Evolutionary conservation across 345 rosid species (phyloP).

Genomic region (Ceriops tagal): DNA sequence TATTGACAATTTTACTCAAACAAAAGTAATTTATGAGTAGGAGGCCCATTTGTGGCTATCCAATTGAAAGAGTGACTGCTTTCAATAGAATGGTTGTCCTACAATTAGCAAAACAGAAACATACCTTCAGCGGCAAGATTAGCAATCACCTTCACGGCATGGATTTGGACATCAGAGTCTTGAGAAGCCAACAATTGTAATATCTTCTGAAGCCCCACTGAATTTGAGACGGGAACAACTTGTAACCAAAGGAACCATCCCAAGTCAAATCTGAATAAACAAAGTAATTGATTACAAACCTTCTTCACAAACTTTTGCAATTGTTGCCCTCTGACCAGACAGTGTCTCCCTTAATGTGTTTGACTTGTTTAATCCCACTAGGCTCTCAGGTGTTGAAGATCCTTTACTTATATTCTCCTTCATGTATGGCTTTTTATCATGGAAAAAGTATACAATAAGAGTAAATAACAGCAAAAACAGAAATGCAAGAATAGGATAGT

Average conservation of each 20-base stretch:
- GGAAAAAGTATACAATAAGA: conserved; percentile 21
- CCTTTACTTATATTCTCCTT: conserved; percentile 55
- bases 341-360: conserved; percentile 52
- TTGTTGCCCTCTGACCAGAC: conserved; percentile 74
- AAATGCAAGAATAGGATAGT: conserved; percentile 2
- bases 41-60: not conserved
- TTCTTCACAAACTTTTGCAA: conserved; percentile 94
- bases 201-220: conserved; percentile 90
- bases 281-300: conserved; percentile 33
- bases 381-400: conserved; percentile 36
- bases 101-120: conserved; percentile 8
- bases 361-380: conserved; percentile 44
- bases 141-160: conserved; percentile 91
- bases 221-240: conserved; percentile 22
- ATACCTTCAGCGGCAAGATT: conserved; percentile 97
- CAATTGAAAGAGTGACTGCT: not conserved
- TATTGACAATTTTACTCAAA: not conserved
- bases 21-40: conserved; percentile 1
- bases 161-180: conserved; percentile 81
- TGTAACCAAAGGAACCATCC: conserved; percentile 6
- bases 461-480: conserved; percentile 5
- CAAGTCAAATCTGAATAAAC: conserved; percentile 2
- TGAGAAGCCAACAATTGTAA: conserved; percentile 69
- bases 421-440: conserved; percentile 46
- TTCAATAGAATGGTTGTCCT: too few relatives aligned